Evolutionary conservation across 2,329 filamentous ascomycete species (phyloP).

Genomic region (Sporothrix curviconia): DNA sequence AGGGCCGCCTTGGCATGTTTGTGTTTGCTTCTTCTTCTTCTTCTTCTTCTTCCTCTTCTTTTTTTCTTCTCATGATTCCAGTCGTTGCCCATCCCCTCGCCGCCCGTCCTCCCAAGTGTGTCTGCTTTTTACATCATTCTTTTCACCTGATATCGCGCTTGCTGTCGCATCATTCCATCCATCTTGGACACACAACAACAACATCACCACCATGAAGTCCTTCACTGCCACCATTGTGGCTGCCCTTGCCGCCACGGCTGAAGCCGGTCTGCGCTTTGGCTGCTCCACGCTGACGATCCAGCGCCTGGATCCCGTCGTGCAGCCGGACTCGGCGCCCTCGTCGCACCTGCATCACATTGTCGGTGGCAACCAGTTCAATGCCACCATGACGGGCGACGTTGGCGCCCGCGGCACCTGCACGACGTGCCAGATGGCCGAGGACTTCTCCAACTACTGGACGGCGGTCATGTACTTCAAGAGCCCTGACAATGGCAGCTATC

Average conservation of each 20-base stretch:
- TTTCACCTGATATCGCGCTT: no score
- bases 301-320: conserved; percentile 21
- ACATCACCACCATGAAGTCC: conserved; percentile 25
- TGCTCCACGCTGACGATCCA: conserved; percentile 32
- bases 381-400: conserved; percentile 22
- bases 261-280: conserved; percentile 32
- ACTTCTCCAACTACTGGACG: conserved; percentile 32
- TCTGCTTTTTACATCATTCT: no score
- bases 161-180: no score
- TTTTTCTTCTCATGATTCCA: not conserved
- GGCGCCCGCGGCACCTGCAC: conserved; percentile 16
- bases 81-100: not conserved
- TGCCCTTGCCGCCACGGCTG: conserved; percentile 24
- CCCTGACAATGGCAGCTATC: conserved; percentile 16
- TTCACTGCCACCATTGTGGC: conserved; percentile 21
- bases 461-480: conserved; percentile 19
- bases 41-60: not conserved
- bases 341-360: conserved; percentile 20
- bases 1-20: not conserved
- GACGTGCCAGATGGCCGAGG: conserved; percentile 21
- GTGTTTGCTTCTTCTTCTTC: not conserved
- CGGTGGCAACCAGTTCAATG: conserved; percentile 25
- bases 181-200: no score
- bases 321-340: conserved; percentile 16
- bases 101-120: not conserved